Conservation (phyloP, 202 grass and related monocot genomes). For the Panicum hallii region DNA sequence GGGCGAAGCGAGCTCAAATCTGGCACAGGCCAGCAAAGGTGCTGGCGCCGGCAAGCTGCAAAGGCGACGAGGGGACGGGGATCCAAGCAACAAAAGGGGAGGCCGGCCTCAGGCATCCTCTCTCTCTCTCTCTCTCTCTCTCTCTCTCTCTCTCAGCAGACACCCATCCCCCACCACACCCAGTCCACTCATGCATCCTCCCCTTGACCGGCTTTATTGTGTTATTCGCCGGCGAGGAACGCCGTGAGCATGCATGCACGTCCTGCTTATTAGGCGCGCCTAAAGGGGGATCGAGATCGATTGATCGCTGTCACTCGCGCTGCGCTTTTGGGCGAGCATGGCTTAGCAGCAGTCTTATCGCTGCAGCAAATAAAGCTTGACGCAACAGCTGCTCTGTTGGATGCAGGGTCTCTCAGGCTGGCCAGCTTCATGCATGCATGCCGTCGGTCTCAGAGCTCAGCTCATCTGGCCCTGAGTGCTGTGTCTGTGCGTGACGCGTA, state of each 20-base stretch:
- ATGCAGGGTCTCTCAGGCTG: no score
- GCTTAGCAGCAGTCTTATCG: constrained; percentile 39
- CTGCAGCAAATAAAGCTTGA: constrained; percentile 36
- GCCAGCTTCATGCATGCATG: not conserved
- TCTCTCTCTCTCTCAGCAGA: not conserved
- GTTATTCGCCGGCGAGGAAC: constrained; percentile 10
- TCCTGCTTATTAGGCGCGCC: not conserved
- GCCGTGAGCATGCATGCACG: constrained; percentile 11
- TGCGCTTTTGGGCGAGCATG: constrained; percentile 29
- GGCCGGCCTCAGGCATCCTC: no score
- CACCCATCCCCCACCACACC: constrained; percentile 18
- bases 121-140: no score
- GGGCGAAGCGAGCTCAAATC: constrained; percentile 32
- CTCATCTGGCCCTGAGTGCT: not conserved
- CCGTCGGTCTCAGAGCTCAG: not conserved
- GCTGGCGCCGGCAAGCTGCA: constrained; percentile 27
- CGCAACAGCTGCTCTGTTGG: not conserved
- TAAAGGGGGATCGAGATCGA: not conserved
- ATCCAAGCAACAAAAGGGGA: not conserved
- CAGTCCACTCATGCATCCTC: constrained; percentile 27
- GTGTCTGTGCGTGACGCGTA: not conserved
- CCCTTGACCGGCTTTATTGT: constrained; percentile 44
- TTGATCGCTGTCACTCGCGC: constrained; percentile 28
- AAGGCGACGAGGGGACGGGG: constrained; percentile 15
- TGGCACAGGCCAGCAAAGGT: constrained; percentile 1